Percentiles rank a stretch among this genome's conserved stretches.
Conservation (phyloP, 2,329 filamentous ascomycete genomes). For the Scleromitrula shiraiana region DNA sequence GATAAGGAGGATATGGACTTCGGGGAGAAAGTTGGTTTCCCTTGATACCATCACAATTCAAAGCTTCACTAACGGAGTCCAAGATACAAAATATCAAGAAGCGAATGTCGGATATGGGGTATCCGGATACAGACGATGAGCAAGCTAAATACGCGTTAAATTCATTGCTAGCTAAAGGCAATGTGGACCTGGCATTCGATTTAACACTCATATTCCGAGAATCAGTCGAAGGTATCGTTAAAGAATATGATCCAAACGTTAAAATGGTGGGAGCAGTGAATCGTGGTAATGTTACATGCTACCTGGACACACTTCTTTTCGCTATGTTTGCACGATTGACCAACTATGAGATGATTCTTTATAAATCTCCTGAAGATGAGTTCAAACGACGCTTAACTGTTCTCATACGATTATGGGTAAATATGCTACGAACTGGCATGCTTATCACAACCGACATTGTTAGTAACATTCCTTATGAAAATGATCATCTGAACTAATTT, state of each 20-base stretch:
- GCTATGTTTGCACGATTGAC: constrained; percentile 90
- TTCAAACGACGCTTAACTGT: constrained; percentile 64
- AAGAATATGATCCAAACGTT: constrained; percentile 62
- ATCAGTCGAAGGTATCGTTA: constrained; percentile 70
- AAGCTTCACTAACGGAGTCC: constrained; percentile 7
- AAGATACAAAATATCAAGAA: constrained; percentile 46
- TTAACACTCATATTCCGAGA: constrained; percentile 72
- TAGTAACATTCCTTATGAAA: constrained; percentile 25
- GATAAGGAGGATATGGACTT: constrained; percentile 41
- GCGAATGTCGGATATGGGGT: constrained; percentile 44
- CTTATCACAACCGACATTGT: constrained; percentile 82
- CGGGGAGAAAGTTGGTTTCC: constrained; percentile 31
- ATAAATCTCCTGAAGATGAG: constrained; percentile 62
- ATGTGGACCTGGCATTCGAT: constrained; percentile 66
- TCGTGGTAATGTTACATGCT: constrained; percentile 82
- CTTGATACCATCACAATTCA: not conserved
- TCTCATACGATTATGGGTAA: constrained; percentile 83
- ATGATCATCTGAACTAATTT: constrained; percentile 12
- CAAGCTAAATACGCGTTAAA: constrained; percentile 56
- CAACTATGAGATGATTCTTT: constrained; percentile 88
- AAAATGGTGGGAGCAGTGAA: constrained; percentile 82
- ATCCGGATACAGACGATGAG: constrained; percentile 47
- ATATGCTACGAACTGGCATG: constrained; percentile 76
- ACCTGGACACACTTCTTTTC: constrained; percentile 83
- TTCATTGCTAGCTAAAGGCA: constrained; percentile 57